Evolutionary conservation across 805 yeast genomes (phyloP).

Genomic region (Candida schatavii): DNA sequence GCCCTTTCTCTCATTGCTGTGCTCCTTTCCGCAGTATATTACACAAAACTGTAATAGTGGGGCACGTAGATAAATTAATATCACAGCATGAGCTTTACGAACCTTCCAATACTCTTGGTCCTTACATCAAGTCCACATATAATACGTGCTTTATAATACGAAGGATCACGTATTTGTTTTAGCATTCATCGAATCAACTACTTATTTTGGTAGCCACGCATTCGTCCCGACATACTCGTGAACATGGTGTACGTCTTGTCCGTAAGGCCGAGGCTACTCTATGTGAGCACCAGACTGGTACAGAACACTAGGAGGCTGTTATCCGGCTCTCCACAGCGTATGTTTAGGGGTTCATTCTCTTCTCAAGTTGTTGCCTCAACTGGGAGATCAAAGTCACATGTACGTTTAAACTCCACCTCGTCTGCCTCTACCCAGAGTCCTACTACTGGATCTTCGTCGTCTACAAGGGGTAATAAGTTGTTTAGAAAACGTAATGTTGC

Average conservation of each 20-base stretch:
- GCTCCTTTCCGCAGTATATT: not conserved
- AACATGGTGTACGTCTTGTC: constrained; percentile 19
- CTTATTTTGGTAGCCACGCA: too few species aligned
- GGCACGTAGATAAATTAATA: too few species aligned
- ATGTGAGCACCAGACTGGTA: constrained; percentile 16
- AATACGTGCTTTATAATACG: too few species aligned
- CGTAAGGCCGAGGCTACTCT: constrained; percentile 18
- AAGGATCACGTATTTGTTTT: too few species aligned
- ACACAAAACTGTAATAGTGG: too few species aligned
- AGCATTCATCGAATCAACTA: too few species aligned
- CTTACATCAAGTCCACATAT: too few species aligned
- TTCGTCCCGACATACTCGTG: too few species aligned
- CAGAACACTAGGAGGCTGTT: constrained; percentile 14
- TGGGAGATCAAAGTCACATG: not conserved
- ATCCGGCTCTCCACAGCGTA: constrained; percentile 11
- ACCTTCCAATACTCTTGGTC: too few species aligned
- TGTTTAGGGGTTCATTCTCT: constrained; percentile 12
- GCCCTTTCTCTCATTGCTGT: not conserved
- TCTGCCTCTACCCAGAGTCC: not conserved
- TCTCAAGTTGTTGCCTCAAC: not conserved
- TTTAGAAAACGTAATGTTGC: constrained; percentile 35
- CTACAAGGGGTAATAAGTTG: constrained; percentile 11
- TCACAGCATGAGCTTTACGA: too few species aligned
- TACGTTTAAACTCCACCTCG: not conserved
- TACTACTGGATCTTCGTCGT: constrained; percentile 4